Evolutionary conservation across 805 yeast genomes (phyloP).

Genomic region (Kuraishia floccosa): DNA sequence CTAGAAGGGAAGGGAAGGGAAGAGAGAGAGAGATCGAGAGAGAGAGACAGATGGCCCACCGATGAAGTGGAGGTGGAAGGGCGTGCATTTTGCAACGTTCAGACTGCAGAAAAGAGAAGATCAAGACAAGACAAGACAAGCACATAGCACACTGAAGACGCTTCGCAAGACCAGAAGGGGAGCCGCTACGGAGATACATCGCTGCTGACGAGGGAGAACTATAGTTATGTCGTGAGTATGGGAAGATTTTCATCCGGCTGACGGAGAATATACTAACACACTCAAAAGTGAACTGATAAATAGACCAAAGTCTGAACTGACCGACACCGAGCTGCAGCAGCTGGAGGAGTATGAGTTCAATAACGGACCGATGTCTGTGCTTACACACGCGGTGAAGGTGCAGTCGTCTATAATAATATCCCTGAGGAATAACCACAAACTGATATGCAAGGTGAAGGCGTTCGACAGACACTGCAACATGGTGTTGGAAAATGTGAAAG

Average conservation of each 20-base stretch:
- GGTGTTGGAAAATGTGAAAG: slow-evolving; percentile 87
- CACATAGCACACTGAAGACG: too few species aligned
- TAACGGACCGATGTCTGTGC: slow-evolving; percentile 83
- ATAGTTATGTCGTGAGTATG: background rate
- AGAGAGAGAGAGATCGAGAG: too few species aligned
- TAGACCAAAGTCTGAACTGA: slow-evolving; percentile 69
- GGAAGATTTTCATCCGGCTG: background rate
- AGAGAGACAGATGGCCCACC: too few species aligned
- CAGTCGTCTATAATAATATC: slow-evolving; percentile 77
- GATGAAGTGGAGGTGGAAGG: too few species aligned
- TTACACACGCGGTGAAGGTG: slow-evolving; percentile 72
- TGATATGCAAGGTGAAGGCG: slow-evolving; percentile 83
- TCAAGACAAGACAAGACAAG: too few species aligned
- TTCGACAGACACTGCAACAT: slow-evolving; percentile 94
- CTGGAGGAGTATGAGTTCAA: slow-evolving; percentile 84
- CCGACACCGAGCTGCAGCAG: slow-evolving; percentile 66
- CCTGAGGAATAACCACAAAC: slow-evolving; percentile 85
- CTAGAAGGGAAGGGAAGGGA: too few species aligned
- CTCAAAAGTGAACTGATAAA: slow-evolving; percentile 47
- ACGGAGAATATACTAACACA: background rate
- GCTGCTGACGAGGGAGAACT: background rate
- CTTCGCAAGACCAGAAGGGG: too few species aligned
- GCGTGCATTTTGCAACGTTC: too few species aligned
- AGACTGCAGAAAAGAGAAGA: too few species aligned
- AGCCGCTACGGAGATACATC: too few species aligned